Percentiles rank a stretch among this genome's conserved stretches.
Conservation (phyloP, 75 land plant genomes). For the Selaginella moellendorffii region DNA sequence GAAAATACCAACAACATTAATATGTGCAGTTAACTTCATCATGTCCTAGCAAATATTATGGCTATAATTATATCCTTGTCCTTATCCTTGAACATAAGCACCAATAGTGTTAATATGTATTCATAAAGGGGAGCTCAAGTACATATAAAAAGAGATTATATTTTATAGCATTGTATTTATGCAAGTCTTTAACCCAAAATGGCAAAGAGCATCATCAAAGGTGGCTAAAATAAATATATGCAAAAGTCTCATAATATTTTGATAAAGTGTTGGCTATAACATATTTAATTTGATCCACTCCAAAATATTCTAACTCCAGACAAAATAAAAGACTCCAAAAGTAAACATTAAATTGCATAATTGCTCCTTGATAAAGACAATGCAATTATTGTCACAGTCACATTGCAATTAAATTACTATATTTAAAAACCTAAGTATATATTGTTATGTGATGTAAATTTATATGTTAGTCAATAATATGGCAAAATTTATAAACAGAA, state of each 20-base stretch:
- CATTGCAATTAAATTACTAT: no score
- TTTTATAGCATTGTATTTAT: no score
- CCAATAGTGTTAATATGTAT: neutral
- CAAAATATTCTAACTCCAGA: neutral
- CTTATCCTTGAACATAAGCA: neutral
- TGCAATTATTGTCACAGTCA: no score
- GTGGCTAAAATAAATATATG: neutral
- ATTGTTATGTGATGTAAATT: no score
- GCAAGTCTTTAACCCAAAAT: neutral
- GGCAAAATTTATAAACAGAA: no score
- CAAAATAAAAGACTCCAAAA: neutral
- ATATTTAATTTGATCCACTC: neutral
- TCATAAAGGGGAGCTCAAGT: neutral
- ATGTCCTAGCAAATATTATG: neutral
- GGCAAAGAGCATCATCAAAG: neutral
- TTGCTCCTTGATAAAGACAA: no score
- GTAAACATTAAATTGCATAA: no score
- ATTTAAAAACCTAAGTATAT: no score
- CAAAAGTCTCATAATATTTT: neutral
- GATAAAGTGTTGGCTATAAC: neutral
- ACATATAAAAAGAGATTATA: no score
- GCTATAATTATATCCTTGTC: neutral
- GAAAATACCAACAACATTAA: neutral
- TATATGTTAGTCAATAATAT: no score
- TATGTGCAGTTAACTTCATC: neutral